Percentiles rank a stretch among this genome's conserved stretches.
Conservation (phyloP, 2,329 filamentous ascomycete species). For the Coleophoma cylindrospora region DNA sequence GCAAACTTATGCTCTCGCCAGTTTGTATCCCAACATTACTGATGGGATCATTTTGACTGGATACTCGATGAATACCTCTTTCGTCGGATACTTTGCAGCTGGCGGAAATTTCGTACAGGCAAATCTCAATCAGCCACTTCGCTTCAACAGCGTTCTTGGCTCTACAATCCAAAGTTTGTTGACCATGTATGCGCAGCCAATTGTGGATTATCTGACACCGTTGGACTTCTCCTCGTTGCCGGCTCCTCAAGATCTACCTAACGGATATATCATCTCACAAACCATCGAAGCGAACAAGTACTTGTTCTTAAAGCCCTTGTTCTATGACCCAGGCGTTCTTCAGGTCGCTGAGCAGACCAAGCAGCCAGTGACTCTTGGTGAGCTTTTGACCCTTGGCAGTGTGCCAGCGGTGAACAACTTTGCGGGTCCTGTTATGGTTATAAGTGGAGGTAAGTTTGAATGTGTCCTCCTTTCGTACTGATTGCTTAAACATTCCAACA, state of each 20-base stretch:
- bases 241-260: constrained; percentile 24
- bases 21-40: constrained; percentile 44
- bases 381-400: constrained; percentile 50
- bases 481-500: neutral
- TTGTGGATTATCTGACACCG: too few relatives aligned
- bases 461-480: neutral
- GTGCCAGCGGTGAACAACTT: constrained; percentile 34
- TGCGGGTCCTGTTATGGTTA: constrained; percentile 49
- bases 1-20: constrained; percentile 50
- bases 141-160: constrained; percentile 28
- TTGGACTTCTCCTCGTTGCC: too few relatives aligned
- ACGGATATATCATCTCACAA: constrained; percentile 48
- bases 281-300: constrained; percentile 43
- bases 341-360: constrained; percentile 37
- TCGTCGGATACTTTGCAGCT: constrained; percentile 35
- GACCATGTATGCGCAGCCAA: too few relatives aligned
- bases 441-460: constrained; percentile 44
- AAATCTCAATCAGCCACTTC: constrained; percentile 20
- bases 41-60: constrained; percentile 58
- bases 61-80: constrained; percentile 45
- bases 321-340: constrained; percentile 51
- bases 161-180: neutral
- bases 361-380: constrained; percentile 53
- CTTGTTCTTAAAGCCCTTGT: constrained; percentile 45
- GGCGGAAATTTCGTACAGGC: constrained; percentile 44